Percentiles rank a stretch among this genome's conserved stretches.
Conservation (phyloP, 192 early-diverging fungal species). For the Phycomyces blakesleeanus region DNA sequence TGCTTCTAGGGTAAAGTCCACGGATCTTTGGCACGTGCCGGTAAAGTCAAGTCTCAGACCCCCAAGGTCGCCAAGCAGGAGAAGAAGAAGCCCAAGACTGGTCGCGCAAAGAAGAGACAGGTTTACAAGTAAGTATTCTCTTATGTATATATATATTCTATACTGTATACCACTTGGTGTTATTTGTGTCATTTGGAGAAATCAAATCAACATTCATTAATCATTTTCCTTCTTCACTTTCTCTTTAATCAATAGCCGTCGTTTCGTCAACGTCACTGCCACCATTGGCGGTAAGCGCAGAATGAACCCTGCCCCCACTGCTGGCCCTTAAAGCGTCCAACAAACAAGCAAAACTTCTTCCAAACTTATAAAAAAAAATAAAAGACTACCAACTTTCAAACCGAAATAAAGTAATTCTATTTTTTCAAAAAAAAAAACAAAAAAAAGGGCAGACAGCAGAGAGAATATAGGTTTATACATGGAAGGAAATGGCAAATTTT, state of each 20-base stretch:
- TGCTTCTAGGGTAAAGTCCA: slow-evolving; percentile 99
- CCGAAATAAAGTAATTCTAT: background rate
- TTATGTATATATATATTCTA: too few species aligned
- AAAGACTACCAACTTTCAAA: background rate
- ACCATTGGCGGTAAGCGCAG: slow-evolving; percentile 87
- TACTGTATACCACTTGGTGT: too few species aligned
- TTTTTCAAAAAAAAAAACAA: background rate
- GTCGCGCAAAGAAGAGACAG: slow-evolving; percentile 96
- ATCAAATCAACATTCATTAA: background rate
- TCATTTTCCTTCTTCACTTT: background rate
- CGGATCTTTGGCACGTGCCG: slow-evolving; percentile 99
- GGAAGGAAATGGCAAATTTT: too few species aligned
- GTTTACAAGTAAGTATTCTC: slow-evolving; percentile 81
- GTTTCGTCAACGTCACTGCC: slow-evolving; percentile 93
- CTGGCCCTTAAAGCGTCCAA: slow-evolving; percentile 35
- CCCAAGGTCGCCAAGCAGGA: slow-evolving; percentile 98
- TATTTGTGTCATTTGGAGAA: too few species aligned
- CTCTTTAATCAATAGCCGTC: slow-evolving; percentile 51
- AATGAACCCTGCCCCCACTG: slow-evolving; percentile 52
- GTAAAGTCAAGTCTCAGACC: slow-evolving; percentile 99
- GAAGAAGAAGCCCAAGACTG: slow-evolving; percentile 89
- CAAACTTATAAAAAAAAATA: background rate
- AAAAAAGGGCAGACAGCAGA: too few species aligned
- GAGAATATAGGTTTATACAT: too few species aligned
- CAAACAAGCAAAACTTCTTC: too few species aligned